A percentile compares a stretch with the other conserved stretches of the same genome.
phyloP scores from a whole-genome alignment of 495 filamentous ascomycete species.

The Emericellopsis terricola region DNA sequence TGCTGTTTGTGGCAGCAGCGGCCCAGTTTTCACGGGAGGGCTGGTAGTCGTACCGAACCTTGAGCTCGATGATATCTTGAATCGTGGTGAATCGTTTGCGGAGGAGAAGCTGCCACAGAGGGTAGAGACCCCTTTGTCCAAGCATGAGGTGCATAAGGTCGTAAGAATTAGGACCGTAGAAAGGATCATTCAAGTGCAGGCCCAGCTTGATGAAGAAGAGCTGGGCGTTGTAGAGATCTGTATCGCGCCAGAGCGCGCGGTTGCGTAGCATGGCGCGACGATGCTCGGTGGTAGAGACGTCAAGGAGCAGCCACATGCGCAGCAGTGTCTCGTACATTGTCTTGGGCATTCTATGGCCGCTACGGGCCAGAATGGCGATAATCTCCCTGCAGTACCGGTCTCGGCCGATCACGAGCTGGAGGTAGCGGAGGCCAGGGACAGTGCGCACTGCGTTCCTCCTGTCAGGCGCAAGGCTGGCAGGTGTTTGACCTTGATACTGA shows the following conservation, averaged over 20 bases:
- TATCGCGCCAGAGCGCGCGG: slow-evolving; percentile 25
- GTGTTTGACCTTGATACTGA: slow-evolving; percentile 4
- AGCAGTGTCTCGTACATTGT: slow-evolving; percentile 24
- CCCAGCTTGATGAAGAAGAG: slow-evolving; percentile 45
- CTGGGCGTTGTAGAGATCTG: slow-evolving; percentile 33
- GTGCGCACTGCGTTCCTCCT: slow-evolving; percentile 5
- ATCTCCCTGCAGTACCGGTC: slow-evolving; percentile 28
- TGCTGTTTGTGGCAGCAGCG: slow-evolving; percentile 3
- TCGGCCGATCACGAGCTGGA: slow-evolving; percentile 12
- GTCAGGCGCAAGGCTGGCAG: slow-evolving; percentile 3
- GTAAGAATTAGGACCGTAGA: slow-evolving; percentile 17
- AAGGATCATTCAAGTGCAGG: slow-evolving; percentile 36
- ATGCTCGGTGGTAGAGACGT: slow-evolving; percentile 28
- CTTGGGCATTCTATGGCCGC: slow-evolving; percentile 32
- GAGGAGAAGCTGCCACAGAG: slow-evolving; percentile 30
- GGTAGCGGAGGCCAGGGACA: slow-evolving; percentile 12
- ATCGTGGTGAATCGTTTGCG: slow-evolving; percentile 15
- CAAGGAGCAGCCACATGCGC: slow-evolving; percentile 52
- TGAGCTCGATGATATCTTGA: slow-evolving; percentile 26
- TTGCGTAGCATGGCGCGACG: slow-evolving; percentile 33
- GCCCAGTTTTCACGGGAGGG: slow-evolving; percentile 3
- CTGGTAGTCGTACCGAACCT: slow-evolving; percentile 20
- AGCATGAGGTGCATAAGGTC: slow-evolving; percentile 35
- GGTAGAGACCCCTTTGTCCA: slow-evolving; percentile 33
- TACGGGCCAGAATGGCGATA: slow-evolving; percentile 26